Evolutionary conservation across 371 early-diverging fungal species (phyloP).

Genomic region (Mucor sp.): DNA sequence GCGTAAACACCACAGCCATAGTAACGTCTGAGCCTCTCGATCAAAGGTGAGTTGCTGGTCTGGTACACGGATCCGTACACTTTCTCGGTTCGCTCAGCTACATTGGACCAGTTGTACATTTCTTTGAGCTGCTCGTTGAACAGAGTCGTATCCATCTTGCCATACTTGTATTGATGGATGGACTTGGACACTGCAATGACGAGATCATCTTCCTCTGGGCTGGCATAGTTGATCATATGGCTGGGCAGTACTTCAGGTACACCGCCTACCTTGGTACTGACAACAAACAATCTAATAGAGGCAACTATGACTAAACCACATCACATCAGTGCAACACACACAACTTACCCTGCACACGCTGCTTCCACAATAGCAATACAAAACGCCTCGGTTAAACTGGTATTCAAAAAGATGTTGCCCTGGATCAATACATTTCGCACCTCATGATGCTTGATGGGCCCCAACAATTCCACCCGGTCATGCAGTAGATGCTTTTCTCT

Average conservation of each 20-base stretch:
- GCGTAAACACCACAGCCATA: conserved; percentile 92
- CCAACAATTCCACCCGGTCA: conserved; percentile 94
- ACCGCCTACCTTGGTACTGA: conserved; percentile 98
- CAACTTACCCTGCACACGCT: conserved; percentile 87
- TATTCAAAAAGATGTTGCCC: conserved; percentile 98
- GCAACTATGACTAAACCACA: not conserved
- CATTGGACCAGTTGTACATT: conserved; percentile 97
- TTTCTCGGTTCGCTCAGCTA: conserved; percentile 90
- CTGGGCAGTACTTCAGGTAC: conserved; percentile 97
- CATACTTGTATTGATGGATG: conserved; percentile 69
- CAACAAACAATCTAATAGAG: conserved; percentile 82
- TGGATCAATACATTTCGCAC: conserved; percentile 91
- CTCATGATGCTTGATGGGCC: conserved; percentile 83
- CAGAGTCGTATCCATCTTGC: conserved; percentile 69
- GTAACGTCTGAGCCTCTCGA: conserved; percentile 84
- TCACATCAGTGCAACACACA: not conserved
- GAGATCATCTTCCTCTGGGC: conserved; percentile 89
- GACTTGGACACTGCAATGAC: conserved; percentile 76
- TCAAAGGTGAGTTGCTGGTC: conserved; percentile 69
- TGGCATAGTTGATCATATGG: conserved; percentile 94
- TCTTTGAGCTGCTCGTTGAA: conserved; percentile 85
- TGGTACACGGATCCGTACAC: conserved; percentile 76
- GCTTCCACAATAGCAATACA: conserved; percentile 99
- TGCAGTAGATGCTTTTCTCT: conserved; percentile 92
- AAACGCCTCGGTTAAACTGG: conserved; percentile 99